phyloP scores from a whole-genome alignment of 176 grass and related monocot genomes.

The Thinopyrum elongatum region DNA sequence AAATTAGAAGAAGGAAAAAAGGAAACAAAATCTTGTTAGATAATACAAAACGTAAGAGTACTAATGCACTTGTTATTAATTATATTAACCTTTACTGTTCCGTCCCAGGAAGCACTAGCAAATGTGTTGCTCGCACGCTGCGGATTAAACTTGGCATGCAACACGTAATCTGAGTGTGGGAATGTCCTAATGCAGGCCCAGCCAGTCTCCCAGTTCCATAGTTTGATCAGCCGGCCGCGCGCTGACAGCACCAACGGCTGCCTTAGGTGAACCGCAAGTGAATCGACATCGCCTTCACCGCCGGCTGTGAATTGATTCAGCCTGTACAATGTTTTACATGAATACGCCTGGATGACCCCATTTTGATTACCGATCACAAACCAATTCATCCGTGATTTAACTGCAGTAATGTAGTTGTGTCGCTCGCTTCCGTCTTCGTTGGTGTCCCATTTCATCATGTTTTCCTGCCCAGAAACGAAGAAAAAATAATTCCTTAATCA shows the following conservation, averaged over 20 bases:
- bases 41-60: not conserved
- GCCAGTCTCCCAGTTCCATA: conserved; percentile 62
- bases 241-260: conserved; percentile 52
- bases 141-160: conserved; percentile 58
- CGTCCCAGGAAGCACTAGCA: conserved; percentile 42
- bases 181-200: conserved; percentile 42
- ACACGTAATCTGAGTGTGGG: not conserved
- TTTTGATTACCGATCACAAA: conserved; percentile 37
- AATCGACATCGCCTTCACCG: not conserved
- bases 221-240: conserved; percentile 52
- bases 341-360: conserved; percentile 46
- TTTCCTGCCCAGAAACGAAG: no score
- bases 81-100: conserved; percentile 54
- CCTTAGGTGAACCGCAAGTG: conserved; percentile 53
- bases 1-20: not conserved
- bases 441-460: no score
- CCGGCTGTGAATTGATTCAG: conserved; percentile 44
- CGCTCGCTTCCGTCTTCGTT: no score
- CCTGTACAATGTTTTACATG: conserved; percentile 31
- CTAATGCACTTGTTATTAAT: not conserved
- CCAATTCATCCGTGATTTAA: conserved; percentile 48
- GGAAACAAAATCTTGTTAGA: not conserved
- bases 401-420: no score
- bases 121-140: conserved; percentile 47
- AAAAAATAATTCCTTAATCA: no score